Conservation (phyloP, 768 basidiomycete species). For the Tricholoma hemisulphureum region DNA sequence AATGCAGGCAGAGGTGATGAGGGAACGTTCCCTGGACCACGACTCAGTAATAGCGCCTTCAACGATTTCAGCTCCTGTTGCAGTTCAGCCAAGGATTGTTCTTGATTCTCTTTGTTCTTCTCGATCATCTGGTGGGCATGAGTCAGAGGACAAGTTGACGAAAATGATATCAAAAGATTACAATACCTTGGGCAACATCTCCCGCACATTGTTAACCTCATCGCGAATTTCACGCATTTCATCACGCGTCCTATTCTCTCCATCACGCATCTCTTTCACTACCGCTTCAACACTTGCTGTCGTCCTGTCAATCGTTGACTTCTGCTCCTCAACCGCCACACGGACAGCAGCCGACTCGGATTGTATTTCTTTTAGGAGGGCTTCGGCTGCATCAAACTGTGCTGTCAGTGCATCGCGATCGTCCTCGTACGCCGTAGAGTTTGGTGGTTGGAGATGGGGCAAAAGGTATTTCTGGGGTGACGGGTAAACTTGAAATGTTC, state of each 20-base stretch:
- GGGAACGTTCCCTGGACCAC: slow-evolving; percentile 52
- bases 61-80: slow-evolving; percentile 94
- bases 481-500: slow-evolving; percentile 2
- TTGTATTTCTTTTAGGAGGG: slow-evolving; percentile 77
- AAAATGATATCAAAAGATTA: slow-evolving; percentile 1
- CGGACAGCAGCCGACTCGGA: slow-evolving; percentile 72
- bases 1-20: slow-evolving; percentile 52
- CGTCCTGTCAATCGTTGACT: slow-evolving; percentile 65
- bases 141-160: neutral
- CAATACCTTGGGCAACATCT: slow-evolving; percentile 96
- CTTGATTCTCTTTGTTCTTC: slow-evolving; percentile 84
- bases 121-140: slow-evolving; percentile 78
- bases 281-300: slow-evolving; percentile 70
- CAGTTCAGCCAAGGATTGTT: slow-evolving; percentile 78
- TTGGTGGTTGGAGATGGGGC: slow-evolving; percentile 88
- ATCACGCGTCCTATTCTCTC: slow-evolving; percentile 74
- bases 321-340: slow-evolving; percentile 73
- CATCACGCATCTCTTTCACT: slow-evolving; percentile 73
- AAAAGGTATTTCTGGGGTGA: slow-evolving; percentile 78
- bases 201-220: slow-evolving; percentile 85
- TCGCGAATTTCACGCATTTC: slow-evolving; percentile 91
- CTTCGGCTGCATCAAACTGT: slow-evolving; percentile 88
- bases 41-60: slow-evolving; percentile 82
- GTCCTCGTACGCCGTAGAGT: slow-evolving; percentile 82
- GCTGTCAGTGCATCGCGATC: slow-evolving; percentile 82